Base-by-base conservation (phyloP, 2,329 filamentous ascomycete species). In the Hypoxylon sp. region DNA sequence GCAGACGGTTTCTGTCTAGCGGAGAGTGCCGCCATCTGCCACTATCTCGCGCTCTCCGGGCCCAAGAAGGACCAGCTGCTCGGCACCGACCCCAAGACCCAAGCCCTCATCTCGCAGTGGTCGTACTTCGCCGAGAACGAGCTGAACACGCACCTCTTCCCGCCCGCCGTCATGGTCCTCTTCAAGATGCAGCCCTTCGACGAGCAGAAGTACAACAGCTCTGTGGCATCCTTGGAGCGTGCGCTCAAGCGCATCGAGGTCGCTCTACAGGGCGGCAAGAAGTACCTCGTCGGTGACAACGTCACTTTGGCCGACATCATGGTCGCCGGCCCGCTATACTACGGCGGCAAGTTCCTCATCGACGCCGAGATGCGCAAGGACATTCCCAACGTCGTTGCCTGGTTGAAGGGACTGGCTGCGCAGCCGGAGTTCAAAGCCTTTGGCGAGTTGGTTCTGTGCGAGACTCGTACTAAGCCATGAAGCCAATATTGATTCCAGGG, bases 21-120 rank as follows among this genome's bases (percentile, higher is more conserved):
- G 62, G 83, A 85, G 67, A 77, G 78, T 33, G 77, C 78, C 33
- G 83, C 83, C 53, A 85, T 86, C 70, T 75, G 77, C n/a, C 74
- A 74, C 42, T 84, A 82, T 73, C 62, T 84, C 40, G 81, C 82
- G 45, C 79, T 79, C 55, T 77, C 76, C 32, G 83, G 84, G 2
- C 80, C 82, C 40, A 74, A 75, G 54, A 76, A 78, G 5, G 70
- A 65, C 4, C 82, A 85, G 71, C 78, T 86, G 2, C 70, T 84
- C 4, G 83, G 84, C 22, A 18, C 22, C 49, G 81, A 79, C 33
- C 52, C 75, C 6, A 77, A 80, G 63, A 77, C 80, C 51, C 75
- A 78, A 32, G 81, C 82, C 0, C 70, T 74, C 7, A 79, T 85
- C 72, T 72, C 76, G 26, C 78, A 83, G 71, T 86, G 83, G 83